These are phyloP conservation scores for Sphaerostilbella broomeana DNA, from an alignment of 2,329 filamentous ascomycete species.

Conservation along the genomic window DNA sequence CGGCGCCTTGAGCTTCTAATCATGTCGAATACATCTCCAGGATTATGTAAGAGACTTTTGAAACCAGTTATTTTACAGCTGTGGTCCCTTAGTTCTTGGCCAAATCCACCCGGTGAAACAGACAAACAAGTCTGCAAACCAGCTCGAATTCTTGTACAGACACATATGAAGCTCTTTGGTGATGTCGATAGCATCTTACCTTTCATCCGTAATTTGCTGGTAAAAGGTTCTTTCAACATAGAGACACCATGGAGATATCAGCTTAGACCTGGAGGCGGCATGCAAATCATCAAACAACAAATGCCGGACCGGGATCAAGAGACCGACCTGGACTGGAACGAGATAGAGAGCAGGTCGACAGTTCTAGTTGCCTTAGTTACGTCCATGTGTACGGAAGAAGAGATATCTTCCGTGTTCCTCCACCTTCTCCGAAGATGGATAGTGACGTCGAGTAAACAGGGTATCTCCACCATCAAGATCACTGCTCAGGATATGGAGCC, in stretches of 20 bases:
- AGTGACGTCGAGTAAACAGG: conserved; percentile 22
- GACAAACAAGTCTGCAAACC: conserved; percentile 38
- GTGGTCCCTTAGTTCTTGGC: conserved; percentile 56
- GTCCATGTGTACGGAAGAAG: conserved; percentile 45
- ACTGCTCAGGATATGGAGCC: conserved; percentile 25
- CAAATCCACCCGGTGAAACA: conserved; percentile 24
- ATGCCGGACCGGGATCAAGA: conserved; percentile 11
- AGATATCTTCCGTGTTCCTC: conserved; percentile 56
- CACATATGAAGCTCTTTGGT: conserved; percentile 52
- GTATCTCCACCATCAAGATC: conserved; percentile 20
- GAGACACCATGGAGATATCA: conserved; percentile 48
- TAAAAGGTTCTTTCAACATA: conserved; percentile 38
- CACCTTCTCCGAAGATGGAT: conserved; percentile 54
- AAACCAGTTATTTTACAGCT: conserved; percentile 52
- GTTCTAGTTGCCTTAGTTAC: conserved; percentile 45
- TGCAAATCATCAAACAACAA: conserved; percentile 43
- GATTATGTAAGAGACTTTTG: conserved; percentile 56
- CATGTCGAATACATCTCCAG: conserved; percentile 60
- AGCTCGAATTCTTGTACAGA: conserved; percentile 46
- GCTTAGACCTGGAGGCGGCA: conserved; percentile 35
- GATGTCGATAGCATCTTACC: conserved; percentile 41
- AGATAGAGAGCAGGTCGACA: conserved; percentile 42
- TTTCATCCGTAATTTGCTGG: conserved; percentile 50
- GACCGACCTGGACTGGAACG: conserved; percentile 32
- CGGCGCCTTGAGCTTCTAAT: conserved; percentile 50